Evolutionary conservation across 768 basidiomycete genomes (phyloP).

Genomic region (Mycena epipterygia): DNA sequence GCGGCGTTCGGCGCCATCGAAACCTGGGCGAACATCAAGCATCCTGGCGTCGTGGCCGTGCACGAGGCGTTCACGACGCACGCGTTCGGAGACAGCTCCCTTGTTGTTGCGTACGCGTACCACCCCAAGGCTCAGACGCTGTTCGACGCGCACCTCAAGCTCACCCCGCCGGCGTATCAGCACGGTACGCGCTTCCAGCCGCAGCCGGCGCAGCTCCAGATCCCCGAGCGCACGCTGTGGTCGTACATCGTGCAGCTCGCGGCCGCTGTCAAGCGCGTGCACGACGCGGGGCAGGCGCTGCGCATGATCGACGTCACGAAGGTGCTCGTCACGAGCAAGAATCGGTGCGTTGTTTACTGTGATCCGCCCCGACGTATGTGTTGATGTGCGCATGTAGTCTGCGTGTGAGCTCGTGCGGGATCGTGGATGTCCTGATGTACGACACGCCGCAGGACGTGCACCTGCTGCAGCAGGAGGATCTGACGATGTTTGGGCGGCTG

Average conservation of each 20-base stretch:
- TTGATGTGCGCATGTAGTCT: conserved; percentile 61
- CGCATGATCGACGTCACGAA: conserved; percentile 90
- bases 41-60: conserved; percentile 88
- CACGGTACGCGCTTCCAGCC: conserved; percentile 39
- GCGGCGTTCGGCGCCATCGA: conserved; percentile 87
- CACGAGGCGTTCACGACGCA: conserved; percentile 96
- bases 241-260: conserved; percentile 93
- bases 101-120: conserved; percentile 93
- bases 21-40: conserved; percentile 85
- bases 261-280: conserved; percentile 87
- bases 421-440: conserved; percentile 88
- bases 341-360: conserved; percentile 66
- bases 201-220: conserved; percentile 40
- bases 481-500: conserved; percentile 87
- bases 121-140: conserved; percentile 88
- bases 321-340: conserved; percentile 89
- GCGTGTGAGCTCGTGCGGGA: conserved; percentile 88
- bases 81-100: conserved; percentile 92
- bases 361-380: background rate
- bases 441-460: conserved; percentile 74
- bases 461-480: conserved; percentile 87
- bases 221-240: conserved; percentile 92
- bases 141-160: conserved; percentile 80
- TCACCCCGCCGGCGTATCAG: conserved; percentile 55
- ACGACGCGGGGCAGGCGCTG: conserved; percentile 84